Conservation (phyloP, 73 alveolate species). For the Paramecium tetraurelia region DNA sequence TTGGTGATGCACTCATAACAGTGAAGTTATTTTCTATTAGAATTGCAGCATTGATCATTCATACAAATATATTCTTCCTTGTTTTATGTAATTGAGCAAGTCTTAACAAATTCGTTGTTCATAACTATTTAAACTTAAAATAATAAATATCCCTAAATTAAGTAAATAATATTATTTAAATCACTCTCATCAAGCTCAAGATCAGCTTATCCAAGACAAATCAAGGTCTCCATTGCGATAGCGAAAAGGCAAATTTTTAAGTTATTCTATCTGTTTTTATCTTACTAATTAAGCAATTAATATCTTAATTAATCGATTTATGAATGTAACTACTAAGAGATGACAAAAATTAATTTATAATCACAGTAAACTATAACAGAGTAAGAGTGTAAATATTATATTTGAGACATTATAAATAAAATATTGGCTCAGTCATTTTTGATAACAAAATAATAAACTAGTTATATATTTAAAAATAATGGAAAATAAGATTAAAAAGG, state of each 20-base stretch:
- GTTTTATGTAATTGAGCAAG: not conserved
- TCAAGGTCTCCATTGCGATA: not conserved
- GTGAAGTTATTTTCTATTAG: not conserved
- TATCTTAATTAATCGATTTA: not conserved
- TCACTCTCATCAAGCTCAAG: not conserved
- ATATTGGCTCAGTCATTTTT: not conserved
- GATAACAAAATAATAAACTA: not conserved
- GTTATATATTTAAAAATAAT: not conserved
- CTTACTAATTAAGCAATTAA: not conserved
- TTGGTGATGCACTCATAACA: constrained; percentile 4
- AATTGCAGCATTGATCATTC: not conserved
- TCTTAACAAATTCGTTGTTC: not conserved
- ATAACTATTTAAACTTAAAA: not conserved
- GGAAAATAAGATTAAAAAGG: not conserved
- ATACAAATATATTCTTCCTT: not conserved
- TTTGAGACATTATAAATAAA: not conserved
- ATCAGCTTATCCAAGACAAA: not conserved
- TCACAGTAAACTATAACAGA: not conserved
- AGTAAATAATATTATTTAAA: not conserved
- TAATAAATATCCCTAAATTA: not conserved
- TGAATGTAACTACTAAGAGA: not conserved
- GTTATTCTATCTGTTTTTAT: not conserved
- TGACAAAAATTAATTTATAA: not conserved
- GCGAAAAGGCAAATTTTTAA: not conserved
- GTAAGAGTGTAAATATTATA: not conserved